These are phyloP conservation scores for Cunninghamia lanceolata DNA, from an alignment of 75 land plant genomes.

Conservation along the genomic window DNA sequence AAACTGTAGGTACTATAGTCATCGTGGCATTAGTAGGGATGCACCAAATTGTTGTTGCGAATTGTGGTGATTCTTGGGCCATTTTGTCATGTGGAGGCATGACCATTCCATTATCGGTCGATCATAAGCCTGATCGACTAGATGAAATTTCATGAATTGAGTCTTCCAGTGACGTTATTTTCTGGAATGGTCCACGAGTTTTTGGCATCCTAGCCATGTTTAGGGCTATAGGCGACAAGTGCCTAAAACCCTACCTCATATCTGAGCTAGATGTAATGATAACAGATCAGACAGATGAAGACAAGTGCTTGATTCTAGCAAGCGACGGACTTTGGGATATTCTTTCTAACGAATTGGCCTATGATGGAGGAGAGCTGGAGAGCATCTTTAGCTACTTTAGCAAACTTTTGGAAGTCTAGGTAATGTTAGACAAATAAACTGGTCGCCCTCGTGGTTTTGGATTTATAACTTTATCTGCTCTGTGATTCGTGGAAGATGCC, in stretches of 20 bases:
- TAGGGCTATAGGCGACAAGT: conserved; percentile 70
- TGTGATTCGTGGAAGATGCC: no score
- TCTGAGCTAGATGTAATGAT: conserved; percentile 57
- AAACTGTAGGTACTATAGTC: conserved; percentile 65
- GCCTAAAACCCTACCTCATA: no score
- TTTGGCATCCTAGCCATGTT: conserved; percentile 60
- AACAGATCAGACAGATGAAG: conserved; percentile 24
- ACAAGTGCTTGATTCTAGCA: no score
- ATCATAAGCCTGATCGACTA: conserved; percentile 64
- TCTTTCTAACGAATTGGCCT: no score
- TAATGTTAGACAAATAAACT: no score
- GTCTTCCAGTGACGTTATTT: conserved; percentile 45
- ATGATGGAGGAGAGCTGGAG: no score
- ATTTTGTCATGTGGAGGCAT: conserved; percentile 54
- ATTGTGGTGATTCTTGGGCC: conserved; percentile 83
- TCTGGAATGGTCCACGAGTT: conserved; percentile 44
- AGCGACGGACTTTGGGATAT: no score
- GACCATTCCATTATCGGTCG: conserved; percentile 61
- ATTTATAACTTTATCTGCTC: no score
- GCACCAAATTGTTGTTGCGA: conserved; percentile 59
- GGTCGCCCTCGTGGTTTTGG: no score
- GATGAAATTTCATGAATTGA: conserved; percentile 40
- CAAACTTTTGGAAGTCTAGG: no score
- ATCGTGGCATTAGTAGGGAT: conserved; percentile 57
- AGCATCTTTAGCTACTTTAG: no score